Percentiles rank a stretch among this genome's conserved stretches.
phyloP scores from a whole-genome alignment of 2,329 filamentous ascomycete genomes.

The Cladosporium sphaerospermum region DNA sequence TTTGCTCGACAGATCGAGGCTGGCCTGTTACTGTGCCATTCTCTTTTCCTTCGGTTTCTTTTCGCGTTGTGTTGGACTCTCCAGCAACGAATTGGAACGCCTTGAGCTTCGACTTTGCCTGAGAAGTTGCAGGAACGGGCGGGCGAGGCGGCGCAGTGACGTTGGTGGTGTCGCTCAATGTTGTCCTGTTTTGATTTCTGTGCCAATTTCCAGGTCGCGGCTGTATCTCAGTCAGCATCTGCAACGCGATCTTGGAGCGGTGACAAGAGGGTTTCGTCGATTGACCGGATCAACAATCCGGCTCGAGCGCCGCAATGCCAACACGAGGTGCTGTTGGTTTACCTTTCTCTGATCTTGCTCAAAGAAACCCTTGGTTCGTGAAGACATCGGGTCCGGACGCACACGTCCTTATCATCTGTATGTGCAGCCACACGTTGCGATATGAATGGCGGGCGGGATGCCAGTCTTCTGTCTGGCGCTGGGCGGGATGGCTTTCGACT shows the following conservation, averaged over 20 bases:
- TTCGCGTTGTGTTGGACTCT: conserved; percentile 18
- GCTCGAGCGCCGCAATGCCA: too few species aligned
- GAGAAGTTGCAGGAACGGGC: conserved; percentile 45
- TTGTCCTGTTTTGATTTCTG: conserved; percentile 14
- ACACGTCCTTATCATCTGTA: not conserved
- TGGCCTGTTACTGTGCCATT: conserved; percentile 24
- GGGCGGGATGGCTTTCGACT: not conserved
- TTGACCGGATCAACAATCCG: too few species aligned
- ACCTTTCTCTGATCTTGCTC: conserved; percentile 42
- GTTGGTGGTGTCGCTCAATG: conserved; percentile 19
- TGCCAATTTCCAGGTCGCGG: conserved; percentile 24
- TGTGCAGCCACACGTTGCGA: not conserved
- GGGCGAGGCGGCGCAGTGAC: conserved; percentile 30
- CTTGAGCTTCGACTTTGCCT: conserved; percentile 50
- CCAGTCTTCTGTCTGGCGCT: not conserved
- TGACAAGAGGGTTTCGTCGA: too few species aligned
- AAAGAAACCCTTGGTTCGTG: conserved; percentile 47
- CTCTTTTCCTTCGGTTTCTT: conserved; percentile 36
- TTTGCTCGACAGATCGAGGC: not conserved
- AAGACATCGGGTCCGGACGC: conserved; percentile 32
- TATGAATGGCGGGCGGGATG: not conserved
- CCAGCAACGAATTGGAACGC: conserved; percentile 47
- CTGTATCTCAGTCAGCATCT: conserved; percentile 11
- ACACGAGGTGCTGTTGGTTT: not conserved
- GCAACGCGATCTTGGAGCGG: not conserved